A percentile compares a stretch with the other conserved stretches of the same genome.
phyloP scores from a whole-genome alignment of 306 rosid species.

The Malus fusca region DNA sequence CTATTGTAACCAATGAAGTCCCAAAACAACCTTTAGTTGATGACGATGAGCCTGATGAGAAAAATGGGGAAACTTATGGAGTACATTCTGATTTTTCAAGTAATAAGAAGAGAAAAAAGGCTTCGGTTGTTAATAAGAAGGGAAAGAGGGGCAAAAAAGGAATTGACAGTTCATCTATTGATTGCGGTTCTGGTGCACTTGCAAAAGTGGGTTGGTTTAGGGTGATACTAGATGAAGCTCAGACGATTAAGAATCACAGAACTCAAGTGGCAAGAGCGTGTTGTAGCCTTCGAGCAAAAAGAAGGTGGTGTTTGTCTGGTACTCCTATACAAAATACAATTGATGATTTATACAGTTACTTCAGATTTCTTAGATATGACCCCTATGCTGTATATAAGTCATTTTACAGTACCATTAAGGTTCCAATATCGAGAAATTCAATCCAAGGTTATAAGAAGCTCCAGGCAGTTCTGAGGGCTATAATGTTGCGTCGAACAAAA shows the following conservation, averaged over 20 bases:
- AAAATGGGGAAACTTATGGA: slow-evolving; percentile 58
- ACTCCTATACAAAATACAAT: slow-evolving; percentile 92
- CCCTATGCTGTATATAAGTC: slow-evolving; percentile 89
- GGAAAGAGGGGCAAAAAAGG: slow-evolving; percentile 73
- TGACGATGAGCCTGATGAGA: slow-evolving; percentile 74
- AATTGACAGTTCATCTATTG: slow-evolving; percentile 46
- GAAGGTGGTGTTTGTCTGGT: slow-evolving; percentile 99
- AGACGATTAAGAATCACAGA: slow-evolving; percentile 94
- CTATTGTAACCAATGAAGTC: slow-evolving; percentile 85
- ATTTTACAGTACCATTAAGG: slow-evolving; percentile 74
- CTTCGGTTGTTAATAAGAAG: slow-evolving; percentile 39
- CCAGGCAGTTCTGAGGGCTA: slow-evolving; percentile 95
- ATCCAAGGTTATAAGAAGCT: slow-evolving; percentile 93
- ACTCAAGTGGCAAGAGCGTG: slow-evolving; percentile 99
- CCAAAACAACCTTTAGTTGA: slow-evolving; percentile 87
- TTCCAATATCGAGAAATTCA: slow-evolving; percentile 81
- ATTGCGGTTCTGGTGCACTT: slow-evolving; percentile 61
- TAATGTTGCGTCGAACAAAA: slow-evolving; percentile 98
- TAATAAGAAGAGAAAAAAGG: slow-evolving; percentile 66
- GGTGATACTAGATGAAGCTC: slow-evolving; percentile 97
- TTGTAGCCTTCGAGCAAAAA: slow-evolving; percentile 90
- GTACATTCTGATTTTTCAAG: slow-evolving; percentile 52
- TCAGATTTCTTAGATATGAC: slow-evolving; percentile 90
- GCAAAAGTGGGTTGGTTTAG: slow-evolving; percentile 94
- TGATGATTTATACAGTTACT: slow-evolving; percentile 93